Percentiles rank a stretch among this genome's conserved stretches.
phyloP scores from a whole-genome alignment of 1,284 basidiomycete genomes.

The Tilletia indica region DNA sequence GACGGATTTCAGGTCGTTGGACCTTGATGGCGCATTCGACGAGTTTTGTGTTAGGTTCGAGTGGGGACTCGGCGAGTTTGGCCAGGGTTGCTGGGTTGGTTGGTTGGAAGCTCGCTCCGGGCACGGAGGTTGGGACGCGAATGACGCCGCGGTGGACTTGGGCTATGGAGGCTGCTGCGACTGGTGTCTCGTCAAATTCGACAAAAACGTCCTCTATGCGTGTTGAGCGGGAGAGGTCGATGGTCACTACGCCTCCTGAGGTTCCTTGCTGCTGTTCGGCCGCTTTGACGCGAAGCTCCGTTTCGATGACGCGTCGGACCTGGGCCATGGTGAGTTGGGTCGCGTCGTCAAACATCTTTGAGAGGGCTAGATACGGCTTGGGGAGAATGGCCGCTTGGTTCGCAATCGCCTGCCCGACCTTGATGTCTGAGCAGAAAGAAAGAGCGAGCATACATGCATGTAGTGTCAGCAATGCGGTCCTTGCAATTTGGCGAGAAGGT shows the following conservation, averaged over 20 bases:
- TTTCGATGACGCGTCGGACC: constrained; percentile 36
- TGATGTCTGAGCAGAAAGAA: constrained; percentile 26
- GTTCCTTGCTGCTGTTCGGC: constrained; percentile 25
- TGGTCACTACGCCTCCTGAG: constrained; percentile 1
- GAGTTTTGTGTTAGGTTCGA: constrained; percentile 6
- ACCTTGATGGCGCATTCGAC: constrained; percentile 47
- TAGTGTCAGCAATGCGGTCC: background rate
- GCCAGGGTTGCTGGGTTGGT: background rate
- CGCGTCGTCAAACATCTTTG: constrained; percentile 48
- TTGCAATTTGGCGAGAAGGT: background rate
- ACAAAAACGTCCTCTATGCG: constrained; percentile 28
- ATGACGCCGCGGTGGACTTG: constrained; percentile 38
- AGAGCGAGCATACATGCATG: too few relatives aligned
- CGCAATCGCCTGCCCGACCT: constrained; percentile 47
- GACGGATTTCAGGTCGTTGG: constrained; percentile 44
- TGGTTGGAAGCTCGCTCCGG: background rate
- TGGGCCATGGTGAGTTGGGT: constrained; percentile 34
- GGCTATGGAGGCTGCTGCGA: constrained; percentile 45
- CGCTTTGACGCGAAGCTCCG: constrained; percentile 36
- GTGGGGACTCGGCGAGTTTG: background rate
- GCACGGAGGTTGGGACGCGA: constrained; percentile 8
- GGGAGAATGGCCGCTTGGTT: constrained; percentile 44
- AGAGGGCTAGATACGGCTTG: constrained; percentile 44
- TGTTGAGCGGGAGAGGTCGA: background rate
- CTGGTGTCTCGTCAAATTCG: constrained; percentile 35